Evolutionary conservation across 108 stramenopile genomes (phyloP).

Genomic region (Discostella pseudostelligera): DNA sequence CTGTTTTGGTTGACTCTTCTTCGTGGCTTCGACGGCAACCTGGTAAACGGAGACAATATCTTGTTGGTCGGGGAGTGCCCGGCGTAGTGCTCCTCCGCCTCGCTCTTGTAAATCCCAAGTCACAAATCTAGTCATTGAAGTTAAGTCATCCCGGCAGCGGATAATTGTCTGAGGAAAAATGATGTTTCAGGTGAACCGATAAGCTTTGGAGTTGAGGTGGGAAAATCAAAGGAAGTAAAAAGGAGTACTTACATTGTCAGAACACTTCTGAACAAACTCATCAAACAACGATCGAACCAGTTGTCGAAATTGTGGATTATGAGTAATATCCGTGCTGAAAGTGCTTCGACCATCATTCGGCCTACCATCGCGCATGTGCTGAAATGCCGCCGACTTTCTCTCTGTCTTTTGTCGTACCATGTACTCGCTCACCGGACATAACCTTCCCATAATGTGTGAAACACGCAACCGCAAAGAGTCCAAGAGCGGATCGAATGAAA

Average conservation of each 20-base stretch:
- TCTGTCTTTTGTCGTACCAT: constrained; percentile 81
- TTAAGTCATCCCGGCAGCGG: constrained; percentile 85
- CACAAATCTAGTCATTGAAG: constrained; percentile 86
- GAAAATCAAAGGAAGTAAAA: neutral
- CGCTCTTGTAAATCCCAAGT: constrained; percentile 94
- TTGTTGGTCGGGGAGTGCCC: constrained; percentile 78
- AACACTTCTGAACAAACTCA: constrained; percentile 75
- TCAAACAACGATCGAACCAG: constrained; percentile 82
- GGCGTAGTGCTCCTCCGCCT: constrained; percentile 73
- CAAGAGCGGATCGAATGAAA: constrained; percentile 82
- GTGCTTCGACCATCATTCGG: constrained; percentile 13
- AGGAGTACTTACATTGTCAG: constrained; percentile 54
- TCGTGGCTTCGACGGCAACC: constrained; percentile 59
- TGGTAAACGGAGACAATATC: constrained; percentile 72
- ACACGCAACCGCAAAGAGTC: constrained; percentile 66
- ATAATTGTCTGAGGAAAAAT: constrained; percentile 45
- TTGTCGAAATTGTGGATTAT: constrained; percentile 71
- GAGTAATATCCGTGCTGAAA: constrained; percentile 54
- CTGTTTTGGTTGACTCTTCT: constrained; percentile 41
- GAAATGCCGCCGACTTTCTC: constrained; percentile 53
- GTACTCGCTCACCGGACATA: constrained; percentile 84
- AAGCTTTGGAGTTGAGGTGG: neutral
- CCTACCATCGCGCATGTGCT: constrained; percentile 38
- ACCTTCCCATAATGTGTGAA: constrained; percentile 84
- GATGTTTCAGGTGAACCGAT: neutral